Conservation (phyloP, 345 rosid genomes). For the Euphorbia lathyris region DNA sequence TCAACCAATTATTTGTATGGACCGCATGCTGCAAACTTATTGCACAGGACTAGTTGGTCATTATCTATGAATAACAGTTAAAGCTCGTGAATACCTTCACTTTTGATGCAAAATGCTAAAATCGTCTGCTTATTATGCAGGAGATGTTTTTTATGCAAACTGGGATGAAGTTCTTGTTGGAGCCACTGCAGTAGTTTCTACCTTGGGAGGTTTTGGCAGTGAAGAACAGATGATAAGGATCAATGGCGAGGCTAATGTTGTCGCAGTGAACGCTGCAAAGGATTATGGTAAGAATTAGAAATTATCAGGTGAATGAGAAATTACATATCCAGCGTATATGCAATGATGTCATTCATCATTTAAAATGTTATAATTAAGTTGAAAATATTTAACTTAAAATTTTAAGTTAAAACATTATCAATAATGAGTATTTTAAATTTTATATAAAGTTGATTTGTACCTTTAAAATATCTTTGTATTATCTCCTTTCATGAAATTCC, state of each 20-base stretch:
- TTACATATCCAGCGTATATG: not conserved
- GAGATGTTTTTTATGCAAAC: slow-evolving; percentile 85
- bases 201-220: slow-evolving; percentile 87
- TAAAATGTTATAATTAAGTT: no score
- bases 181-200: slow-evolving; percentile 86
- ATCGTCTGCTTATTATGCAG: slow-evolving; percentile 33
- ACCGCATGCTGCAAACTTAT: not conserved
- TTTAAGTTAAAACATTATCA: no score
- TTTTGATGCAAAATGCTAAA: not conserved
- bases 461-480: no score
- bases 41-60: not conserved
- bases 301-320: not conserved
- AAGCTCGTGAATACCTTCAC: not conserved
- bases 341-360: no score
- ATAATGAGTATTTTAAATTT: no score
- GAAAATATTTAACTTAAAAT: no score
- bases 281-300: slow-evolving; percentile 54
- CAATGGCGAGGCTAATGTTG: slow-evolving; percentile 83
- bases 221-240: slow-evolving; percentile 91
- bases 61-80: not conserved
- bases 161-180: slow-evolving; percentile 97
- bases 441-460: no score
- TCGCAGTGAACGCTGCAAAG: slow-evolving; percentile 77
- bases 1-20: not conserved
- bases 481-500: no score